Evolutionary conservation across 768 basidiomycete genomes (phyloP).

Genomic region (Chalciporus chontae): DNA sequence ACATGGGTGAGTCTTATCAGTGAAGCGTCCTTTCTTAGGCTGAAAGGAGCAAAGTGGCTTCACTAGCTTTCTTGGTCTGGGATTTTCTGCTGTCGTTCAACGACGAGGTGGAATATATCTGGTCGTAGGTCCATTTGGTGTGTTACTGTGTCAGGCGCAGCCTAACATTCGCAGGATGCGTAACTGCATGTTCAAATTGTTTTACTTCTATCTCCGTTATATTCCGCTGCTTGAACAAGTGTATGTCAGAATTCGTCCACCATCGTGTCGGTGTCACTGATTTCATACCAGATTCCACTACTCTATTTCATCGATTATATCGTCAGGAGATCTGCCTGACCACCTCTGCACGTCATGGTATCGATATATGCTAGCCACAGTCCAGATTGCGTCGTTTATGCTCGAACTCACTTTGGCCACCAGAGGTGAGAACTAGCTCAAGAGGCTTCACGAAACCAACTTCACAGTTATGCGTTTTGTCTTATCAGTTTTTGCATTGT

Average conservation of each 20-base stretch:
- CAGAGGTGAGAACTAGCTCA: slow-evolving; percentile 19
- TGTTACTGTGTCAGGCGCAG: not conserved
- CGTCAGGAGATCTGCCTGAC: slow-evolving; percentile 8
- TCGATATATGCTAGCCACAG: not conserved
- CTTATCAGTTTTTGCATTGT: slow-evolving; percentile 24
- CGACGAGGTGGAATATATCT: slow-evolving; percentile 28
- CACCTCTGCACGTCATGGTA: slow-evolving; percentile 14
- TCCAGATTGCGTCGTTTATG: slow-evolving; percentile 11
- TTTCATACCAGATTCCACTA: slow-evolving; percentile 9
- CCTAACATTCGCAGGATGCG: slow-evolving; percentile 10
- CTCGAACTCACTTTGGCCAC: slow-evolving; percentile 23
- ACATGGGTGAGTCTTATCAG: not conserved
- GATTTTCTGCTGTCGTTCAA: slow-evolving; percentile 25
- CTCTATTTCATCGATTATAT: slow-evolving; percentile 3
- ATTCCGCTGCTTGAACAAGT: slow-evolving; percentile 5
- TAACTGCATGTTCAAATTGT: slow-evolving; percentile 6
- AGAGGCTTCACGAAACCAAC: too few species aligned
- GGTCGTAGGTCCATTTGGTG: slow-evolving; percentile 21
- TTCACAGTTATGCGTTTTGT: not conserved
- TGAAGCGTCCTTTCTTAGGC: too few species aligned
- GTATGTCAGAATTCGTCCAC: slow-evolving; percentile 1
- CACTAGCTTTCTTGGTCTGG: slow-evolving; percentile 24
- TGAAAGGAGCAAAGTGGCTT: slow-evolving; percentile 15
- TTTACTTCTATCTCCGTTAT: slow-evolving; percentile 21
- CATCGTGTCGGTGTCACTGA: not conserved